Conservation (phyloP, 225 moss, liverwort and hornwort species). For the Sphagnum contortum region DNA sequence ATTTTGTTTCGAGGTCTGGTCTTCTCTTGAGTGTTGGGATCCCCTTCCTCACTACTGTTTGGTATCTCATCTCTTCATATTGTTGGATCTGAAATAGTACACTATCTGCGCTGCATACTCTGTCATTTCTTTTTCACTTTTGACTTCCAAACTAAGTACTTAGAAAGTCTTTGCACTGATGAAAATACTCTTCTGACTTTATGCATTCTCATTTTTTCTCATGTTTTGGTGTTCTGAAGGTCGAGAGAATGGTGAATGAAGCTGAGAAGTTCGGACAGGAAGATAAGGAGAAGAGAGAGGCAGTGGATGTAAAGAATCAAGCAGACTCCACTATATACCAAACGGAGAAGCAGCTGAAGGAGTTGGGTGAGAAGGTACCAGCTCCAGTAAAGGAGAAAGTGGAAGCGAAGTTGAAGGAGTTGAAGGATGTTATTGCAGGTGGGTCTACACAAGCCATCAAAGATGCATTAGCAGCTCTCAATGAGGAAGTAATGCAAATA, state of each 20-base stretch:
- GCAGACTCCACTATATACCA: conserved; percentile 12
- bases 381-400: conserved; percentile 31
- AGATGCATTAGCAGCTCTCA: conserved; percentile 33
- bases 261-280: conserved; percentile 46
- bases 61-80: no score
- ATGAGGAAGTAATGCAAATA: conserved; percentile 47
- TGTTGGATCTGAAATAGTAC: no score
- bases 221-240: conserved; percentile 14
- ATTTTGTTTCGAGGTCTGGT: no score
- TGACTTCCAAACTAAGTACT: not conserved
- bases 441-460: conserved; percentile 32
- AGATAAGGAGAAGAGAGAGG: conserved; percentile 32
- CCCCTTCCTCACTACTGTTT: no score
- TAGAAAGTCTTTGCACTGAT: no score
- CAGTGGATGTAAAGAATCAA: conserved; percentile 47
- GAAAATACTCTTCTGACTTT: no score
- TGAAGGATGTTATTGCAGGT: conserved; percentile 22
- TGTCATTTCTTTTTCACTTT: not conserved
- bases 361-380: conserved; percentile 47
- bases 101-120: not conserved
- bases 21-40: no score
- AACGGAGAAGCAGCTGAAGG: conserved; percentile 53
- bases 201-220: no score
- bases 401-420: conserved; percentile 28
- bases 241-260: conserved; percentile 56